These are phyloP conservation scores for Trametes sp. DNA, from an alignment of 1,284 basidiomycete genomes.

Conservation along the genomic window DNA sequence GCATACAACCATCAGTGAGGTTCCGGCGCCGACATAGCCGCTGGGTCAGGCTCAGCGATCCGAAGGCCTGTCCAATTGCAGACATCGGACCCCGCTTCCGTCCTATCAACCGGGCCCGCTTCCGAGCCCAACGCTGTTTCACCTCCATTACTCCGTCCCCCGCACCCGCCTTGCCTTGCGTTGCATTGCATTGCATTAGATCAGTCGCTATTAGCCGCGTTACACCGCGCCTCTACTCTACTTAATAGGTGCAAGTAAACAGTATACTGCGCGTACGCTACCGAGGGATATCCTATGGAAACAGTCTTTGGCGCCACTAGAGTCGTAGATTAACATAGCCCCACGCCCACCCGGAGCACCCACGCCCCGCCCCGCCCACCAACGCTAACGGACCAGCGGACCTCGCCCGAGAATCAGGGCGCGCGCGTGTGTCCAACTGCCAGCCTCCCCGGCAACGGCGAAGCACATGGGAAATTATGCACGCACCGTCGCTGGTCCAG, in stretches of 20 bases:
- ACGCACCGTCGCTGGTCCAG: slow-evolving; percentile 22
- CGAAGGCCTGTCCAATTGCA: slow-evolving; percentile 26
- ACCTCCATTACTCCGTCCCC: slow-evolving; percentile 27
- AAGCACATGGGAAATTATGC: slow-evolving; percentile 32
- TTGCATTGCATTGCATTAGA: background rate
- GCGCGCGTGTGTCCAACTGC: slow-evolving; percentile 31
- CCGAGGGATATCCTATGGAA: slow-evolving; percentile 14
- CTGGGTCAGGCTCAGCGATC: slow-evolving; percentile 34
- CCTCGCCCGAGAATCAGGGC: slow-evolving; percentile 19
- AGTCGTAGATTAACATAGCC: slow-evolving; percentile 2
- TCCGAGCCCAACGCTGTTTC: slow-evolving; percentile 29
- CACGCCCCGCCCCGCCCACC: slow-evolving; percentile 2
- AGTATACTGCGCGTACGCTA: slow-evolving; percentile 10
- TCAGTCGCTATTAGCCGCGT: background rate
- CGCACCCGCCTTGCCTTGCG: no score
- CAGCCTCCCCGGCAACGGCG: slow-evolving; percentile 38
- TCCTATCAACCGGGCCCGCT: slow-evolving; percentile 35
- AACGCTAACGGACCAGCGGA: slow-evolving; percentile 24
- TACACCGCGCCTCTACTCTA: background rate
- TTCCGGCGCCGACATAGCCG: slow-evolving; percentile 38
- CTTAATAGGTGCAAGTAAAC: background rate
- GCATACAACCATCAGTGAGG: slow-evolving; percentile 35
- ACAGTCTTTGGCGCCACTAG: background rate
- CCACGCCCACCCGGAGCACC: slow-evolving; percentile 3
- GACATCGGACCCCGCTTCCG: slow-evolving; percentile 31